A percentile compares a stretch with the other conserved stretches of the same genome.
Evolutionary conservation across 805 yeast species (phyloP).

Genomic region (Nakazawaea populi): DNA sequence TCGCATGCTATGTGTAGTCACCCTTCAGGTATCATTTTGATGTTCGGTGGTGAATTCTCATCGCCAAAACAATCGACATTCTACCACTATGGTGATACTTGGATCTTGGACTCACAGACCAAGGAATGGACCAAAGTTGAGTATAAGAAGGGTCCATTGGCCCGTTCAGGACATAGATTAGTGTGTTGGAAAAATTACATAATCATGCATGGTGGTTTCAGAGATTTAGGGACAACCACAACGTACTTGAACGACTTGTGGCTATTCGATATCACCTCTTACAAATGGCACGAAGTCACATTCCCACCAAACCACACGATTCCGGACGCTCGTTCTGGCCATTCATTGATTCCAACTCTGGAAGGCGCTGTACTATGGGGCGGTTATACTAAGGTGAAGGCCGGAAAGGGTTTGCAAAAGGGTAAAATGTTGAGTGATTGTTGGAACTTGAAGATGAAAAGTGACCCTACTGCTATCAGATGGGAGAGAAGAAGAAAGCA

Average conservation of each 20-base stretch:
- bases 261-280: slow-evolving; percentile 85
- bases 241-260: slow-evolving; percentile 82
- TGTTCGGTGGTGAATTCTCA: slow-evolving; percentile 97
- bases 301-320: slow-evolving; percentile 74
- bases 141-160: slow-evolving; percentile 65
- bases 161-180: slow-evolving; percentile 91
- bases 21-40: slow-evolving; percentile 77
- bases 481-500: slow-evolving; percentile 91
- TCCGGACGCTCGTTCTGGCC: slow-evolving; percentile 94
- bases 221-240: slow-evolving; percentile 81
- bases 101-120: slow-evolving; percentile 80
- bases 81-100: slow-evolving; percentile 94
- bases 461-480: slow-evolving; percentile 67
- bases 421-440: slow-evolving; percentile 85
- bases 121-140: slow-evolving; percentile 93
- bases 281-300: slow-evolving; percentile 88
- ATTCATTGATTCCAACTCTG: slow-evolving; percentile 69
- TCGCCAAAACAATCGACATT: slow-evolving; percentile 94
- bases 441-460: slow-evolving; percentile 84
- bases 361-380: slow-evolving; percentile 89
- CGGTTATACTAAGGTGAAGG: slow-evolving; percentile 91
- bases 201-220: slow-evolving; percentile 84
- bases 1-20: slow-evolving; percentile 93
- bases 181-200: slow-evolving; percentile 88
- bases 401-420: slow-evolving; percentile 80